Evolutionary conservation across 192 early-diverging fungal species (phyloP).

Genomic region (Entomortierella parvispora): DNA sequence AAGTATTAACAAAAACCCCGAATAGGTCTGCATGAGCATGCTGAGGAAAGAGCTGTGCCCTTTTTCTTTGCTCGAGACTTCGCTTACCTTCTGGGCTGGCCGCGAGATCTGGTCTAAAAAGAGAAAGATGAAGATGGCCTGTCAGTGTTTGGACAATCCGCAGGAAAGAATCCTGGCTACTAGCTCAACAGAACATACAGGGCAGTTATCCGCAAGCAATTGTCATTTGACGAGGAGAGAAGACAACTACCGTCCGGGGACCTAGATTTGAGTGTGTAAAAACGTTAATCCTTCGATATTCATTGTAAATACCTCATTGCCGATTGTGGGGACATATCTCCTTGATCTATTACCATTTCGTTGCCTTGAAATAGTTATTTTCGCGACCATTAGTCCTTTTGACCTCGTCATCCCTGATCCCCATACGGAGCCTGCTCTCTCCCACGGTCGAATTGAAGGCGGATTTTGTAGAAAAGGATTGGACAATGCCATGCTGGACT

Average conservation of each 20-base stretch:
- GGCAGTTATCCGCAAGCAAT: constrained; percentile 65
- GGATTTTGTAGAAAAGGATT: constrained; percentile 18
- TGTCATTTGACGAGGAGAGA: constrained; percentile 71
- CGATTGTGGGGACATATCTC: not conserved
- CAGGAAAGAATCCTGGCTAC: too few species aligned
- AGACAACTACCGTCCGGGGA: constrained; percentile 76
- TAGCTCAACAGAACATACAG: constrained; percentile 31
- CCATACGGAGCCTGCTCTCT: constrained; percentile 22
- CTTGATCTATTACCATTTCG: constrained; percentile 61
- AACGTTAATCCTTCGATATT: not conserved
- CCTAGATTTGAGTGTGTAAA: constrained; percentile 49
- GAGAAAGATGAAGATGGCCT: not conserved
- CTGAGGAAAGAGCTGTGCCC: too few species aligned
- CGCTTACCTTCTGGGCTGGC: not conserved
- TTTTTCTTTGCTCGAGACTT: too few species aligned
- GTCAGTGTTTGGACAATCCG: too few species aligned
- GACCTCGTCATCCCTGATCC: constrained; percentile 19
- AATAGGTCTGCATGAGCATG: not conserved
- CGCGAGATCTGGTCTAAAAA: constrained; percentile 19
- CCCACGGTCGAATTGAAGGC: constrained; percentile 43
- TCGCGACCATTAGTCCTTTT: constrained; percentile 49
- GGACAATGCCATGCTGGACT: constrained; percentile 5
- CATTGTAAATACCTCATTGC: not conserved
- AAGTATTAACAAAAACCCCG: constrained; percentile 1
- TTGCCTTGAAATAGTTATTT: constrained; percentile 69